Conservation (phyloP, 2,329 filamentous ascomycete species). For the Exserohilum rostratum region DNA sequence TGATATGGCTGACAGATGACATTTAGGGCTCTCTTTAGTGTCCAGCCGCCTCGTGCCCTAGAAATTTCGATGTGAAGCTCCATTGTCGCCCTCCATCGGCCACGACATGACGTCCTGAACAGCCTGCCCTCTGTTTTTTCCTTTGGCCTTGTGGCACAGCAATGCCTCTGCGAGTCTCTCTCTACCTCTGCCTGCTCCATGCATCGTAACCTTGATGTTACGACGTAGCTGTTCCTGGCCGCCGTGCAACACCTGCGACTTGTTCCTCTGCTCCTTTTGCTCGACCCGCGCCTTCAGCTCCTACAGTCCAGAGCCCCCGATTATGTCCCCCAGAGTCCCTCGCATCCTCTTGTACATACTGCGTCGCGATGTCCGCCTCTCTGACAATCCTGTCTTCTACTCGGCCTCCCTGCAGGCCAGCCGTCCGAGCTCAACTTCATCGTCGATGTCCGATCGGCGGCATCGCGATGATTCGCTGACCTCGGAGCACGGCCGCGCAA, state of each 20-base stretch:
- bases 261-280: conserved; percentile 34
- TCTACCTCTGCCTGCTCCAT: conserved; percentile 19
- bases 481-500: conserved; percentile 27
- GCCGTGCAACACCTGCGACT: conserved; percentile 33
- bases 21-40: conserved; percentile 29
- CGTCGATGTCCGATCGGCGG: conserved; percentile 17
- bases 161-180: conserved; percentile 21
- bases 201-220: conserved; percentile 35
- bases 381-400: conserved; percentile 77
- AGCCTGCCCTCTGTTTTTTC: background rate
- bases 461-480: conserved; percentile 49
- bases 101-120: conserved; percentile 33
- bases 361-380: conserved; percentile 73
- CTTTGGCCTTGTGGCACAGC: conserved; percentile 22
- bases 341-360: conserved; percentile 72
- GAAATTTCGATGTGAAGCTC: conserved; percentile 27
- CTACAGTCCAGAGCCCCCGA: conserved; percentile 18
- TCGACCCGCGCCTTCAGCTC: conserved; percentile 20
- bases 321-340: conserved; percentile 30
- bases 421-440: conserved; percentile 12
- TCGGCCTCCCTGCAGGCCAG: conserved; percentile 49
- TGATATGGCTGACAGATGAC: conserved; percentile 36
- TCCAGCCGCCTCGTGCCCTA: conserved; percentile 27
- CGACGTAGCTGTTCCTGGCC: conserved; percentile 43
- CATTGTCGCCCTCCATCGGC: conserved; percentile 21